A percentile compares a stretch with the other conserved stretches of the same genome.
Conservation (phyloP, 352 stramenopile genomes). For the Pythium coloratum region DNA sequence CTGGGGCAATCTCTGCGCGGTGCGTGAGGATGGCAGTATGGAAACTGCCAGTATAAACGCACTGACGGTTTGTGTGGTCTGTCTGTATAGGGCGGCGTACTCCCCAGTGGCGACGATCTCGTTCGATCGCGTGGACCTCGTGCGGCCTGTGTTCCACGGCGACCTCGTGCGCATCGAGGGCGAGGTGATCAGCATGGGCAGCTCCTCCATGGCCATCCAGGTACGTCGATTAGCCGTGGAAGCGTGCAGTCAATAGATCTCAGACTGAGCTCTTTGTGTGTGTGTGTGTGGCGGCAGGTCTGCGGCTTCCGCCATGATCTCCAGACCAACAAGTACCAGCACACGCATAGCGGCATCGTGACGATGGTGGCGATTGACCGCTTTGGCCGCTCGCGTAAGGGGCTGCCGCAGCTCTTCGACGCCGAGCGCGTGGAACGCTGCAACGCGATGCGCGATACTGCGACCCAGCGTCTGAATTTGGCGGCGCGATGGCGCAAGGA, state of each 20-base stretch:
- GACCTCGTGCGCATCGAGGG: constrained; percentile 39
- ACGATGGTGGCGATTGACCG: constrained; percentile 42
- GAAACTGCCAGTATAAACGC: background rate
- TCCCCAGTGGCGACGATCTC: constrained; percentile 31
- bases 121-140: constrained; percentile 37
- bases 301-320: constrained; percentile 34
- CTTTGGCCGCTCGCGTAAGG: constrained; percentile 28
- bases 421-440: constrained; percentile 16
- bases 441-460: constrained; percentile 22
- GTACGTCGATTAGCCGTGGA: constrained; percentile 3
- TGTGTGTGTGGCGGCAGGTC: constrained; percentile 6
- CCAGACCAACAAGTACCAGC: constrained; percentile 31
- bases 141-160: constrained; percentile 39
- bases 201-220: constrained; percentile 37
- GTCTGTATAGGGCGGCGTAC: constrained; percentile 8
- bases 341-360: constrained; percentile 36
- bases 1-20: constrained; percentile 27
- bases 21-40: constrained; percentile 8
- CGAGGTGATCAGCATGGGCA: constrained; percentile 35
- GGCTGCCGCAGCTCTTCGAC: constrained; percentile 31
- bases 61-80: background rate
- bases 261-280: background rate
- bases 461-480: constrained; percentile 29
- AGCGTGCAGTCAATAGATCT: too few species aligned
- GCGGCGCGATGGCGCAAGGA: constrained; percentile 31